Conservation (phyloP, 805 yeast genomes). For the Ogataea chonburiensis region DNA sequence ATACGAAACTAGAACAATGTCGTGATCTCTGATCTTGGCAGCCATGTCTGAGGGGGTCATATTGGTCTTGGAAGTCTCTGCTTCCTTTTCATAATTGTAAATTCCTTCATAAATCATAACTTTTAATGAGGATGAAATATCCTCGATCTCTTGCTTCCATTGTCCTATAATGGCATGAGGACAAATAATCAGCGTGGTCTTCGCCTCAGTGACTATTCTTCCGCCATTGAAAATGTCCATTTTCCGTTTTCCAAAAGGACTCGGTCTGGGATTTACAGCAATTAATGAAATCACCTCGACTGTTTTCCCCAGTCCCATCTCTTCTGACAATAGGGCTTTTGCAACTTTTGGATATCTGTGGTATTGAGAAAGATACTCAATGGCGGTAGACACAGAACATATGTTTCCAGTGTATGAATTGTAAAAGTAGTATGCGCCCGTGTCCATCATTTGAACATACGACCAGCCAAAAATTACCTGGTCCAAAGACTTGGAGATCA, state of each 20-base stretch:
- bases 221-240: slow-evolving; percentile 41
- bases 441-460: slow-evolving; percentile 19
- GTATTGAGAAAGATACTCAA: slow-evolving; percentile 23
- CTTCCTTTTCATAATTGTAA: slow-evolving; percentile 32
- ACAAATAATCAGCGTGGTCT: slow-evolving; percentile 78
- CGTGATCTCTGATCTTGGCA: slow-evolving; percentile 56
- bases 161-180: slow-evolving; percentile 83
- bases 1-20: slow-evolving; percentile 81
- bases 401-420: slow-evolving; percentile 52
- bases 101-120: slow-evolving; percentile 67
- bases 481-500: slow-evolving; percentile 37
- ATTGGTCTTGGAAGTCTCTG: slow-evolving; percentile 27
- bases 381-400: slow-evolving; percentile 34
- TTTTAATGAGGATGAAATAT: slow-evolving; percentile 56
- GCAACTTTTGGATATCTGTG: slow-evolving; percentile 31
- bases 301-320: slow-evolving; percentile 97
- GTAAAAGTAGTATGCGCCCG: slow-evolving; percentile 37
- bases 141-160: slow-evolving; percentile 75
- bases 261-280: slow-evolving; percentile 56
- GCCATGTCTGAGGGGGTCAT: slow-evolving; percentile 42
- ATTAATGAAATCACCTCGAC: slow-evolving; percentile 75
- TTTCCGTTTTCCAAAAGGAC: slow-evolving; percentile 22
- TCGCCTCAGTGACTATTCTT: slow-evolving; percentile 48
- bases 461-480: slow-evolving; percentile 55
- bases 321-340: slow-evolving; percentile 80